Percentiles rank a stretch among this genome's conserved stretches.
Conservation (phyloP, 805 yeast genomes). For the Diddensiella santjacobensis region DNA sequence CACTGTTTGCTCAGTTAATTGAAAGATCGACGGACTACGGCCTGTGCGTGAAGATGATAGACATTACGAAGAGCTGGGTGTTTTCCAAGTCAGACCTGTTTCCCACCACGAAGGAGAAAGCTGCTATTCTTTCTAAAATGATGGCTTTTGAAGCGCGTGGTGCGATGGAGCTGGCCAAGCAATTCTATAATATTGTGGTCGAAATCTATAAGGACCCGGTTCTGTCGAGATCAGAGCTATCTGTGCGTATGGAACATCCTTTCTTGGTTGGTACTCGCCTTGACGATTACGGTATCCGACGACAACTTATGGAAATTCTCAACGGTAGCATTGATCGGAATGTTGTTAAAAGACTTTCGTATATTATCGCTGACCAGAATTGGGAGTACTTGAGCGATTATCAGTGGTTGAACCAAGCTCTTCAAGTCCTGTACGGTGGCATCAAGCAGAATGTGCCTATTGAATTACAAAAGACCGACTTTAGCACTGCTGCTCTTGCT, state of each 20-base stretch:
- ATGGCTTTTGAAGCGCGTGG: slow-evolving; percentile 87
- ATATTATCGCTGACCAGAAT: slow-evolving; percentile 89
- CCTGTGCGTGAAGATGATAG: slow-evolving; percentile 68
- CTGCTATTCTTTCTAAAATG: slow-evolving; percentile 91
- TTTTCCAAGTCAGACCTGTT: slow-evolving; percentile 76
- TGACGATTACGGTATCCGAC: slow-evolving; percentile 68
- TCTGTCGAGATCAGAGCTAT: slow-evolving; percentile 77
- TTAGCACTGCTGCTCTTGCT: slow-evolving; percentile 33
- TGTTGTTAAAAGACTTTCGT: slow-evolving; percentile 72
- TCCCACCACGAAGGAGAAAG: slow-evolving; percentile 94
- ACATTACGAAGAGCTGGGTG: slow-evolving; percentile 84
- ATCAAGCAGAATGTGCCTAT: slow-evolving; percentile 52
- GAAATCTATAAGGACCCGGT: slow-evolving; percentile 81
- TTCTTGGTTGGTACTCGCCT: slow-evolving; percentile 90
- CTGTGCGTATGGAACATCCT: slow-evolving; percentile 94
- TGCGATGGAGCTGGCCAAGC: slow-evolving; percentile 69
- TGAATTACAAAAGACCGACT: slow-evolving; percentile 42
- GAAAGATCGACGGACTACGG: slow-evolving; percentile 81
- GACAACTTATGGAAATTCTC: slow-evolving; percentile 73
- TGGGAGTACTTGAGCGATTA: slow-evolving; percentile 95
- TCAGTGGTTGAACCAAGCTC: slow-evolving; percentile 92
- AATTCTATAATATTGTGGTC: slow-evolving; percentile 80
- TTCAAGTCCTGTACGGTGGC: slow-evolving; percentile 79
- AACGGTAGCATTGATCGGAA: slow-evolving; percentile 75
- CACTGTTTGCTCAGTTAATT: slow-evolving; percentile 81